Evolutionary conservation across 1,284 basidiomycete genomes (phyloP).

Genomic region (Anthracocystis walkeri): DNA sequence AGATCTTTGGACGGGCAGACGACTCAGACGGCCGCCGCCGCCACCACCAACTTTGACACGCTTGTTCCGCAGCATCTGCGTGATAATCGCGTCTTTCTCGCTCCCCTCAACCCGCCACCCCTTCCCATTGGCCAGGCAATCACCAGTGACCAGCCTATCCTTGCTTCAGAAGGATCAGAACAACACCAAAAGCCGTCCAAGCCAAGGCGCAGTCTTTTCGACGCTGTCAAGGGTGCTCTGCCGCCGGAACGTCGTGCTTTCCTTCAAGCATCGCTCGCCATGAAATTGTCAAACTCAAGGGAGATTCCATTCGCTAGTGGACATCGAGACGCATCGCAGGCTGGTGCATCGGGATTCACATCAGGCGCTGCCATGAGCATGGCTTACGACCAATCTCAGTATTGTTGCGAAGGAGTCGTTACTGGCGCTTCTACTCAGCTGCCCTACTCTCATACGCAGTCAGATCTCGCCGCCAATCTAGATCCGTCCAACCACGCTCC

Average conservation of each 20-base stretch:
- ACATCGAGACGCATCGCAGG: too few species aligned
- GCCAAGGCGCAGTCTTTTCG: slow-evolving; percentile 18
- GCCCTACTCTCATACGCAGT: background rate
- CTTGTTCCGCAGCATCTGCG: slow-evolving; percentile 33
- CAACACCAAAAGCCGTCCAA: background rate
- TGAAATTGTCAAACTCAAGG: background rate
- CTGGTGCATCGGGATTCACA: too few species aligned
- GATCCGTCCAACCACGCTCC: slow-evolving; percentile 14
- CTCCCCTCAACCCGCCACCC: slow-evolving; percentile 15
- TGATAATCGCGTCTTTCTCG: slow-evolving; percentile 14
- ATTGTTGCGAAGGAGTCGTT: background rate
- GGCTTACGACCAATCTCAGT: background rate
- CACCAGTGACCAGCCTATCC: slow-evolving; percentile 18
- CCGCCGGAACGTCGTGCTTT: slow-evolving; percentile 37
- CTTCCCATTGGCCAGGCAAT: slow-evolving; percentile 39
- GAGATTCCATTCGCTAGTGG: background rate
- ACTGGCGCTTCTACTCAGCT: background rate
- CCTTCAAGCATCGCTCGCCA: slow-evolving; percentile 23
- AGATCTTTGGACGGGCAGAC: slow-evolving; percentile 19
- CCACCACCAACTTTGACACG: slow-evolving; percentile 21
- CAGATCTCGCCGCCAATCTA: background rate
- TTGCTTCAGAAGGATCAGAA: too few species aligned
- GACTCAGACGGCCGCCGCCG: slow-evolving; percentile 1
- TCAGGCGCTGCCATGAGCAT: background rate
- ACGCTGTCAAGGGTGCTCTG: slow-evolving; percentile 35